Base-by-base conservation (phyloP, 306 rosid genomes). In the Castanea sativa region DNA sequence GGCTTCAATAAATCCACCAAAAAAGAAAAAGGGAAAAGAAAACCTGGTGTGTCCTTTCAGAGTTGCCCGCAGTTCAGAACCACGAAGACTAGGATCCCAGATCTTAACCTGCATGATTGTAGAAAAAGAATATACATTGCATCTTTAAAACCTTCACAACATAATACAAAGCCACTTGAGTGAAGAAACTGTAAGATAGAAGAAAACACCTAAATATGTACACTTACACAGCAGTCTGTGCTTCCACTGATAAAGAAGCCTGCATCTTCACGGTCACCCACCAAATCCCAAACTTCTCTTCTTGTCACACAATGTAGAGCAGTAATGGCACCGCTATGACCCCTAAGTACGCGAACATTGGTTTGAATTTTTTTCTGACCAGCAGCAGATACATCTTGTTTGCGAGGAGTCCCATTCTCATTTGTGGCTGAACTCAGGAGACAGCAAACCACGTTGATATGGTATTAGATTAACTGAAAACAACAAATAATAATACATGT, bases 191-290 rank as follows among this genome's bases (percentile, higher is more conserved):
- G 72, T 71, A 65, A 63, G 43, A 43, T 30, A 73, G 52, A 81
- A 60, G 61, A 75, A 56, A 61, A 73, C 51, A 23, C 23, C 23
- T 23, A 76, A 61, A 82, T 74, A 76, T 80, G 78, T 41, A 58
- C 41, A 82, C 92, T 86, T 87, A 95, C 99, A 2, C 89, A 86
- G 89, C 98, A 87, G 82, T 95, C 99, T 15, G 97, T 90, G 90
- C 99, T 91, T 83, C 99, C 99, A 80, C 99, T 92, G 58, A 95
- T 92, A 81, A 95, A 91, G 85, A 95, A 92, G 61, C 99, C 99
- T 63, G 99, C 98, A 87, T 95, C 99, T 88, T 95, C 99, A 73
- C 98, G 99, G 85, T 95, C 99, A 84, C 99, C 98, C 79, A 95
- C 94, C 82, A 95, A 92, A 88, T 95, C 99, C 98, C 99, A 95